Evolutionary conservation across 805 yeast genomes (phyloP).

Genomic region (Starmerella davenportii): DNA sequence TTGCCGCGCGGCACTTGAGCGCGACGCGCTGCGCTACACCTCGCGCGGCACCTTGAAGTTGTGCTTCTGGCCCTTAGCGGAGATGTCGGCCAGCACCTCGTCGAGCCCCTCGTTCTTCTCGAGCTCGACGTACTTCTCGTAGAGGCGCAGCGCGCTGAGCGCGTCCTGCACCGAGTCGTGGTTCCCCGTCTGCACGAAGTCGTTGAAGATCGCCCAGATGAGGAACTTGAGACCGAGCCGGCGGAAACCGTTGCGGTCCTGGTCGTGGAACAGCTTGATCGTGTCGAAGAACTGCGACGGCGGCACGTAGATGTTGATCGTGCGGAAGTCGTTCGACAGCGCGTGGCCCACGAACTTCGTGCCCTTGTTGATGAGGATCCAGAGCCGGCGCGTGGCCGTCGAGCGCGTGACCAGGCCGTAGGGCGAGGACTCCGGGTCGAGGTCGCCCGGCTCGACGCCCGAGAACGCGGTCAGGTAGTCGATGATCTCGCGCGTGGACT

Average conservation of each 20-base stretch:
- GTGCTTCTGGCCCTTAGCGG: constrained; percentile 27
- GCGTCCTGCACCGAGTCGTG: constrained; percentile 98
- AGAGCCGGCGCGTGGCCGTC: constrained; percentile 69
- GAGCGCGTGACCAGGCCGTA: constrained; percentile 61
- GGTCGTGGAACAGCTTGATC: constrained; percentile 54
- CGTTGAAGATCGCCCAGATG: constrained; percentile 58
- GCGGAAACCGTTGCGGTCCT: constrained; percentile 43
- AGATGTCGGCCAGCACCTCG: constrained; percentile 42
- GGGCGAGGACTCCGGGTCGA: constrained; percentile 48
- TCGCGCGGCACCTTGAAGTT: constrained; percentile 21
- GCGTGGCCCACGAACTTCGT: constrained; percentile 94
- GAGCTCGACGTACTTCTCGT: constrained; percentile 52
- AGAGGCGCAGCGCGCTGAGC: constrained; percentile 59
- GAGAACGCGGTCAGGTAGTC: constrained; percentile 81
- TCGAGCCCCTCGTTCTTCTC: constrained; percentile 42
- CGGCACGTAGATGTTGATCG: constrained; percentile 83
- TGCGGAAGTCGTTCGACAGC: constrained; percentile 72
- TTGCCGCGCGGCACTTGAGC: no score
- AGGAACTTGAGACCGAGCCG: constrained; percentile 69
- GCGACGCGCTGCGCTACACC: no score
- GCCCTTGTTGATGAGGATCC: constrained; percentile 79
- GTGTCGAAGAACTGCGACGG: constrained; percentile 76
- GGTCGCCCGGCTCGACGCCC: constrained; percentile 87
- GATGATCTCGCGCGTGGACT: constrained; percentile 43
- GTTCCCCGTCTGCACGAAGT: constrained; percentile 73